Evolutionary conservation across 1,139 yeast genomes (phyloP).

Genomic region (Geotrichum siamense): DNA sequence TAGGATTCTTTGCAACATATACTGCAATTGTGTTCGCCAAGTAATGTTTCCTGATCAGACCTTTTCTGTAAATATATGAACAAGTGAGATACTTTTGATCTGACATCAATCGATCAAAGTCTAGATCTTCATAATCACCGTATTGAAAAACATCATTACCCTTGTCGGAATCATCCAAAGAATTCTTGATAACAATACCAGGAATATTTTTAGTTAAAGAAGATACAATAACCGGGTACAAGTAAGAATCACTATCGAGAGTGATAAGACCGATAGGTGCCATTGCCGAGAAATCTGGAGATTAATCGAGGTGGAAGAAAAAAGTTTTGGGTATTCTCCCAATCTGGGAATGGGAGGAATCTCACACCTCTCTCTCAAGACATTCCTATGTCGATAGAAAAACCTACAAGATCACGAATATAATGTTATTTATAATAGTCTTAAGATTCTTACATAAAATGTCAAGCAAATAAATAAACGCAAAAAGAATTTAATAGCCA

Average conservation of each 20-base stretch:
- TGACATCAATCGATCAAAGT: conserved; percentile 53
- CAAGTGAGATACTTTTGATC: conserved; percentile 55
- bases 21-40: conserved; percentile 71
- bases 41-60: conserved; percentile 82
- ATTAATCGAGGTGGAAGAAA: background rate
- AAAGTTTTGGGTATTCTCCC: no score
- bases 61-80: conserved; percentile 74
- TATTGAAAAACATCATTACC: conserved; percentile 52
- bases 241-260: conserved; percentile 42
- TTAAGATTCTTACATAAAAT: no score
- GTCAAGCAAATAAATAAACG: no score
- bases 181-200: background rate
- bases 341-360: no score
- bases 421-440: no score
- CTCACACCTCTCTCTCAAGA: no score
- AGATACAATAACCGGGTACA: conserved; percentile 48
- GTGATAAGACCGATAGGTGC: conserved; percentile 22
- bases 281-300: background rate
- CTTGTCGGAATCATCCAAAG: conserved; percentile 15
- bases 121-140: conserved; percentile 85
- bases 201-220: conserved; percentile 35
- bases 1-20: conserved; percentile 67
- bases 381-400: no score
- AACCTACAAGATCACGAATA: no score
- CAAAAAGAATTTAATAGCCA: no score